Evolutionary conservation across 1,284 basidiomycete genomes (phyloP).

Genomic region (Boletus sp.): DNA sequence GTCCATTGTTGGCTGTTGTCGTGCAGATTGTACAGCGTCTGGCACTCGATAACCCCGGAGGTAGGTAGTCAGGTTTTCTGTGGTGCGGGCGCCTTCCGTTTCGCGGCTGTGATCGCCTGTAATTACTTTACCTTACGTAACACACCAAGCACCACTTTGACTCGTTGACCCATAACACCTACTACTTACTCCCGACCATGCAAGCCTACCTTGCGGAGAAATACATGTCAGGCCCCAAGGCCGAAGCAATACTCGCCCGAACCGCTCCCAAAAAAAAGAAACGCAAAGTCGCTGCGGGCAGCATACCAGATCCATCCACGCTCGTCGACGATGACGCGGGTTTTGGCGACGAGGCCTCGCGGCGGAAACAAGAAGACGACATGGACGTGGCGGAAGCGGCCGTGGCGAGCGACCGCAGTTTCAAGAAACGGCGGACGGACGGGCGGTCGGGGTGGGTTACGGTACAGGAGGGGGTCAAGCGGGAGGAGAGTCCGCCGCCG

Average conservation of each 20-base stretch:
- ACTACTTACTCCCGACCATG: conserved; percentile 34
- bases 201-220: conserved; percentile 77
- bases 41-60: background rate
- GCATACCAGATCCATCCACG: conserved; percentile 34
- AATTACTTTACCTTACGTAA: conserved; percentile 15
- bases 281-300: conserved; percentile 51
- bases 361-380: conserved; percentile 44
- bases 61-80: no score
- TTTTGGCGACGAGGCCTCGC: conserved; percentile 46
- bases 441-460: conserved; percentile 58
- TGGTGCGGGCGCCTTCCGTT: no score
- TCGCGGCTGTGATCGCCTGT: no score
- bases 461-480: conserved; percentile 42
- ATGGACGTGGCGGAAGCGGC: conserved; percentile 58
- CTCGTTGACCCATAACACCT: background rate
- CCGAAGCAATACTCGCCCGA: conserved; percentile 87
- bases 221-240: conserved; percentile 97
- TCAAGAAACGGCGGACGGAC: conserved; percentile 66
- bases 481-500: conserved; percentile 50
- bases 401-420: conserved; percentile 63
- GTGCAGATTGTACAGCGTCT: background rate
- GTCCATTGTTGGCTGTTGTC: background rate
- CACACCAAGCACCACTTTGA: background rate
- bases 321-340: conserved; percentile 69
- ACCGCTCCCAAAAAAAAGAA: conserved; percentile 65